A percentile compares a stretch with the other conserved stretches of the same genome.
Conservation (phyloP, 139 green algal species). For the Desmodesmus armatus region DNA sequence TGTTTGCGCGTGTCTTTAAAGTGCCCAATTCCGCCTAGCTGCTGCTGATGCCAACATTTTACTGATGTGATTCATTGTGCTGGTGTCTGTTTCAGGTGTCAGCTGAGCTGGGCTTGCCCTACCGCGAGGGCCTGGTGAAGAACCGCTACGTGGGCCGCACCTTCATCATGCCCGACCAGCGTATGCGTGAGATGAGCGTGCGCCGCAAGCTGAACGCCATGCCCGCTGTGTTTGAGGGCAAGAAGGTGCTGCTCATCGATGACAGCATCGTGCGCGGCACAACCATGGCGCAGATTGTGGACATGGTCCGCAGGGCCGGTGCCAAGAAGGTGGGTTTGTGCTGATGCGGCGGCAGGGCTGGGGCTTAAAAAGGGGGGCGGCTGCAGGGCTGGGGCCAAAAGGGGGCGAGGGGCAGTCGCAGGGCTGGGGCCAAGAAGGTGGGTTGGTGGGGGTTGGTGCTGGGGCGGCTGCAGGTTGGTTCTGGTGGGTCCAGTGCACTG, state of each 20-base stretch:
- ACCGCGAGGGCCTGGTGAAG: constrained; percentile 97
- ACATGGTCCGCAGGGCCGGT: constrained; percentile 93
- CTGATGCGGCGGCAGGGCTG: no score
- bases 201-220: constrained; percentile 98
- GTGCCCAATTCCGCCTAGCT: no score
- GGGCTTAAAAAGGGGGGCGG: neutral
- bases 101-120: constrained; percentile 89
- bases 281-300: constrained; percentile 97
- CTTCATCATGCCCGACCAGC: constrained; percentile 99
- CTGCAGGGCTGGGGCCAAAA: neutral
- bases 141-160: constrained; percentile 98
- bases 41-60: no score
- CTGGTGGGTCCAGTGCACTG: no score
- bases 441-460: no score
- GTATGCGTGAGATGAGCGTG: constrained; percentile 93
- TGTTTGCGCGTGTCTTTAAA: no score
- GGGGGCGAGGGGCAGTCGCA: no score
- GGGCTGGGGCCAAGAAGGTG: no score
- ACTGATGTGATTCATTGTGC: no score
- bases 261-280: constrained; percentile 99
- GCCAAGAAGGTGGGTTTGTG: constrained; percentile 86
- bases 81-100: constrained; percentile 40
- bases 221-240: constrained; percentile 90
- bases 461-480: no score
- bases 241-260: constrained; percentile 97